Conservation (phyloP, 352 stramenopile species). For the Globisporangium okanoganense region DNA sequence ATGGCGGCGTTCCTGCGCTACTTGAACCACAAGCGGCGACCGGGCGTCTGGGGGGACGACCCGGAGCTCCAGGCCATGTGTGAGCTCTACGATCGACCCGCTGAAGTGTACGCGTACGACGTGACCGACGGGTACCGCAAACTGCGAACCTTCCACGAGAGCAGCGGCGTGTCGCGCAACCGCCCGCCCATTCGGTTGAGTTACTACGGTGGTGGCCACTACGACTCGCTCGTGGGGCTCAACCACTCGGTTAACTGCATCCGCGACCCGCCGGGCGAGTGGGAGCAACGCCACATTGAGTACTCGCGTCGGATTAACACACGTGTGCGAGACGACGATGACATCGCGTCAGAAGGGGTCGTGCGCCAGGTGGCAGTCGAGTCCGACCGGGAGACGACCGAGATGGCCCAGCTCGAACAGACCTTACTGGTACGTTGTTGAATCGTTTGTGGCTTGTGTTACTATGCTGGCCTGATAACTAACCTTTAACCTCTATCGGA, state of each 20-base stretch:
- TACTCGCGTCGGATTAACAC: slow-evolving; percentile 73
- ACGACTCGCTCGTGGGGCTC: slow-evolving; percentile 81
- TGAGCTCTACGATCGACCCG: slow-evolving; percentile 91
- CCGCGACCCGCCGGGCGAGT: slow-evolving; percentile 52
- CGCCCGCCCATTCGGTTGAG: slow-evolving; percentile 80
- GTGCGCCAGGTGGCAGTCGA: slow-evolving; percentile 26
- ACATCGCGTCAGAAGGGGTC: slow-evolving; percentile 12
- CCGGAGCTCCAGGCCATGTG: slow-evolving; percentile 95
- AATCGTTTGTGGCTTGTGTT: background rate
- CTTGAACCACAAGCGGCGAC: slow-evolving; percentile 83
- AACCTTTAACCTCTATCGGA: background rate
- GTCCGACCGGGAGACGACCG: slow-evolving; percentile 44
- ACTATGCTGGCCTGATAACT: background rate
- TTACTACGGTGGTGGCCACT: slow-evolving; percentile 91
- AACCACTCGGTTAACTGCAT: slow-evolving; percentile 57
- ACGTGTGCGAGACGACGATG: slow-evolving; percentile 21
- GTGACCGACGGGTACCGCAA: slow-evolving; percentile 57
- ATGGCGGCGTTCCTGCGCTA: slow-evolving; percentile 89
- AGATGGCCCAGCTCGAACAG: slow-evolving; percentile 70
- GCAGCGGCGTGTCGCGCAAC: slow-evolving; percentile 41
- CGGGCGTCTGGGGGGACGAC: slow-evolving; percentile 94
- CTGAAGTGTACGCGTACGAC: slow-evolving; percentile 91
- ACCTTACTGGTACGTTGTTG: slow-evolving; percentile 48
- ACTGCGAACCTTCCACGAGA: slow-evolving; percentile 89
- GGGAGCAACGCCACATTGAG: slow-evolving; percentile 63